Evolutionary conservation across 345 rosid genomes (phyloP), one percentile per base, ranked within the genome.

Genomic region (Camelina laxa): DNA sequence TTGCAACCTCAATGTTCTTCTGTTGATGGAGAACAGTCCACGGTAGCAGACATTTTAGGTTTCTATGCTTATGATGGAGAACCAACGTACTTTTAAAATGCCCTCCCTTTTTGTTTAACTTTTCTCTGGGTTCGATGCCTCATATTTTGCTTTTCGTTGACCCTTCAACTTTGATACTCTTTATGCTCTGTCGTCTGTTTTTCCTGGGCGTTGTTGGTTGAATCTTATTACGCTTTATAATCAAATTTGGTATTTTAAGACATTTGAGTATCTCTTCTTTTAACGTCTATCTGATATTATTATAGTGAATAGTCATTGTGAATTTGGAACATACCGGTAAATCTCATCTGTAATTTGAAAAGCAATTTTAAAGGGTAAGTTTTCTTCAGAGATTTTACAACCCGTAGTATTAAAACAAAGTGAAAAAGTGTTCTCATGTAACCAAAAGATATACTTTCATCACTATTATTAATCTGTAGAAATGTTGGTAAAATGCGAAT

Each of bases 1-100:
- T 92, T 20, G 65, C 82, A 41, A 82, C 77, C 56, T 84, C 96
- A 21, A 92, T 92, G 98, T 92, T 90, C 85, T 92, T 92, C 59
- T 87, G 91, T 54, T 92, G 81, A 82, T 60, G 35, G 19, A 58
- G 35, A 44, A 22, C 16, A 0, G 39, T 17, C 20, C 65, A 44
- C 14, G 11, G n/a, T n/a, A n/a, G n/a, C n/a, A n/a, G n/a, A n/a
- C n/a, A n/a, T n/a, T n/a, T n/a, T n/a, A n/a, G n/a, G n/a, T n/a
- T n/a, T n/a, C n/a, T n/a, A n/a, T n/a, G n/a, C n/a, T n/a, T n/a
- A n/a, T n/a, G n/a, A n/a, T n/a, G n/a, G n/a, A n/a, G n/a, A n/a
- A n/a, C n/a, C n/a, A n/a, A n/a, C n/a, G n/a, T n/a, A n/a, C n/a
- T n/a, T n/a, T n/a, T n/a, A n/a, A 20, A 31, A 64, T 21, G 60